Base-by-base conservation (phyloP, 345 rosid genomes). In the Eucalyptus microcorys region DNA sequence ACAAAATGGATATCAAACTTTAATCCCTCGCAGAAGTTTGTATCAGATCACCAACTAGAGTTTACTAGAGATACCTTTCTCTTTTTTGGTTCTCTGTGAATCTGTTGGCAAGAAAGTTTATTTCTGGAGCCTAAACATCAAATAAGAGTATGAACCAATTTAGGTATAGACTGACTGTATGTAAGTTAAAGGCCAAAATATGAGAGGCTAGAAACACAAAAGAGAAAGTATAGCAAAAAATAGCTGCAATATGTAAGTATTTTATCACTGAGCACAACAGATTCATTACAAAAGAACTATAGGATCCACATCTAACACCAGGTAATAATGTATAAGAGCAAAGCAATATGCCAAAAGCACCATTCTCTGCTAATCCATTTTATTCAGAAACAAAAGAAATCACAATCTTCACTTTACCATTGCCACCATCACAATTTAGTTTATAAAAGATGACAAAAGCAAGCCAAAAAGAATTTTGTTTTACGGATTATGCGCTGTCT, bases 21-120 rank as follows among this genome's bases (percentile, higher is more conserved):
- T 14, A 87, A 89, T 88, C 37, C 71, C 89, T 64, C 59, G 14
- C 59, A 85, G 68, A 91, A 87, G 84, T 76, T 40, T 40, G 47
- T 22, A 1, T 10, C 22, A 76, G 43, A 76, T 37, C 47, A 76
- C 47, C 24, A 21, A 40, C 84, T 42, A 37, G 47, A 76, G 91
- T 85, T 55, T 48, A n/a, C 5, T 66, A 66, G 57, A 80, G 84
- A 85, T 93, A 97, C 99, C 99, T 96, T 96, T 93, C 96, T 95
- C 90, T 93, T 96, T 92, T 91, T 94, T 59, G 85, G 80, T 88
- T 92, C 89, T 90, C 91, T 89, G 86, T 90, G 93, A 88, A 87
- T 91, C 89, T 92, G 96, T 76, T 89, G 89, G 88, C 88, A 88
- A 40, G 91, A 79, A 87, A 92, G 88, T 85, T 68, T 88, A 86